Evolutionary conservation across 176 grass and related monocot genomes (phyloP).

Genomic region (Hordeum vulgare): DNA sequence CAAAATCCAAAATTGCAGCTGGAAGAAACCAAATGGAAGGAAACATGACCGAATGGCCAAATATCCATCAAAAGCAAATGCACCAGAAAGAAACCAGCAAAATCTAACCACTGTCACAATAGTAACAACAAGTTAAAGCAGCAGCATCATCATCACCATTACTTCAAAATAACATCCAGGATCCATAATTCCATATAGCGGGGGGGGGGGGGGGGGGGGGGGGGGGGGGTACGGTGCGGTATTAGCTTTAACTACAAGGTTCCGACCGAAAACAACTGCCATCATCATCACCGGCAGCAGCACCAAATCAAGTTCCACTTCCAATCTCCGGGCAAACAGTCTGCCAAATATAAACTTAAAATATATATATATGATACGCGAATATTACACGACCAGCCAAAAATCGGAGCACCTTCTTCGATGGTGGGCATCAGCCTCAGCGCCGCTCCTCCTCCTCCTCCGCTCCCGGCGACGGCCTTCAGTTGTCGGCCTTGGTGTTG

Average conservation of each 20-base stretch:
- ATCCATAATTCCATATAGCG: neutral
- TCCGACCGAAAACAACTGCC: neutral
- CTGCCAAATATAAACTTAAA: neutral
- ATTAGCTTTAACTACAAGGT: neutral
- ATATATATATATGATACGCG: neutral
- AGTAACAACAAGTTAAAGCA: too few species aligned
- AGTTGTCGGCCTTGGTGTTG: neutral
- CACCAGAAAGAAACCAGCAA: too few species aligned
- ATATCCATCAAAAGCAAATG: too few species aligned
- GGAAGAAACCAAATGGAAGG: too few species aligned
- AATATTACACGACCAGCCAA: conserved; percentile 9
- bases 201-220: too few species aligned
- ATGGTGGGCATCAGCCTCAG: neutral
- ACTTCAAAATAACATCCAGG: neutral
- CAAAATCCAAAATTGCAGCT: too few species aligned
- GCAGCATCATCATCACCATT: neutral
- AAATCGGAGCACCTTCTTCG: neutral
- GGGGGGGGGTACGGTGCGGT: neutral
- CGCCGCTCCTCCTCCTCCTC: neutral
- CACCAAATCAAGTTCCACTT: neutral
- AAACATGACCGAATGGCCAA: too few species aligned
- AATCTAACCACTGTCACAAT: too few species aligned
- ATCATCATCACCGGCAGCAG: neutral
- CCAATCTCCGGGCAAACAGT: neutral
- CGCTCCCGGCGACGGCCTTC: neutral